Evolutionary conservation across 2,329 filamentous ascomycete genomes (phyloP).

Genomic region (Pseudogymnoascus sp.): DNA sequence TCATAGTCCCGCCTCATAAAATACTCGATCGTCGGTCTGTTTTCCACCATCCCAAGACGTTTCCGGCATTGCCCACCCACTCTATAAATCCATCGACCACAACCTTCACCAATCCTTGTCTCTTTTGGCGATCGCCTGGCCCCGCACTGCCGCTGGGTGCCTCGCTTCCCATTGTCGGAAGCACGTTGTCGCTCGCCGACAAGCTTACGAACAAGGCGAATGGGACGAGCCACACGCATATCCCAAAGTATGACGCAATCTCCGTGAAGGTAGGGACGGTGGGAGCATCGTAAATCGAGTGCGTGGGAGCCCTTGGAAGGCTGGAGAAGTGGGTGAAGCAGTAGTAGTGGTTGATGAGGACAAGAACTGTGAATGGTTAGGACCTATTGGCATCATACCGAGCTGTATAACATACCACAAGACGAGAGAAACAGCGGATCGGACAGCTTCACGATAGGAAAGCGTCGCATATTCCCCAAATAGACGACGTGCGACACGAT

Average conservation of each 20-base stretch:
- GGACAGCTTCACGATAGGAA: conserved; percentile 72
- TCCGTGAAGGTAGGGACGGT: conserved; percentile 72
- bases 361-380: conserved; percentile 49
- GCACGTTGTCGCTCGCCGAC: conserved; percentile 87
- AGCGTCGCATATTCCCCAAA: conserved; percentile 70
- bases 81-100: conserved; percentile 52
- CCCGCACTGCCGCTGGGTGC: conserved; percentile 33
- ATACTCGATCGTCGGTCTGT: conserved; percentile 22
- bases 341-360: conserved; percentile 83
- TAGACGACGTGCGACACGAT: conserved; percentile 79
- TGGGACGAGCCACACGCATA: conserved; percentile 94
- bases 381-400: conserved; percentile 18
- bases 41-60: conserved; percentile 25
- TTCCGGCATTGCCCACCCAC: conserved; percentile 36
- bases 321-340: conserved; percentile 92
- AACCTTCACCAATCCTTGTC: conserved; percentile 60
- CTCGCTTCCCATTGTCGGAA: conserved; percentile 84
- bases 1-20: conserved; percentile 18
- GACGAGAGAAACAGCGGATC: conserved; percentile 82
- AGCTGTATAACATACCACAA: conserved; percentile 51
- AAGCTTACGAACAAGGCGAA: conserved; percentile 93
- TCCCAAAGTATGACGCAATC: conserved; percentile 90
- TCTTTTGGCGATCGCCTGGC: conserved; percentile 37
- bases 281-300: conserved; percentile 54
- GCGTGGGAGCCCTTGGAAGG: conserved; percentile 49